Percentiles rank a stretch among this genome's conserved stretches.
These are phyloP conservation scores for Cadophora sp. DNA, from an alignment of 2,329 filamentous ascomycete species.

Conservation along the genomic window DNA sequence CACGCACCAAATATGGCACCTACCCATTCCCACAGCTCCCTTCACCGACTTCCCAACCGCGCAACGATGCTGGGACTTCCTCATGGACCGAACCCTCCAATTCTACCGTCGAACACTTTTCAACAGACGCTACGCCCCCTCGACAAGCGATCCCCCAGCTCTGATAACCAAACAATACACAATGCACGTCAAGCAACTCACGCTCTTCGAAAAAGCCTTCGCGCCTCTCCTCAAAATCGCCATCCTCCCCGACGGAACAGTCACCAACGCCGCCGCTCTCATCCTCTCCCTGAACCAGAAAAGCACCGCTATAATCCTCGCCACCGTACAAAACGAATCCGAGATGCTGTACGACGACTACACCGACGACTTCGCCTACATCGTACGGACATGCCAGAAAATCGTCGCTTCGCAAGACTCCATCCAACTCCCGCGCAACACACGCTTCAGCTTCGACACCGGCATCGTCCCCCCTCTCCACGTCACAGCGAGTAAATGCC, in stretches of 20 bases:
- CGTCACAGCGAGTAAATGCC: slow-evolving; percentile 70
- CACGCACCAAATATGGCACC: slow-evolving; percentile 39
- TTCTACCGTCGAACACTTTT: slow-evolving; percentile 41
- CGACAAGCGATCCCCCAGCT: slow-evolving; percentile 28
- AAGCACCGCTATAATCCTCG: slow-evolving; percentile 34
- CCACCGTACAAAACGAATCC: slow-evolving; percentile 30
- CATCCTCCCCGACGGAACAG: slow-evolving; percentile 31
- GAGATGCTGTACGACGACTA: slow-evolving; percentile 42
- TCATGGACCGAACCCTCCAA: slow-evolving; percentile 41
- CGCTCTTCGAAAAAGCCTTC: slow-evolving; percentile 39
- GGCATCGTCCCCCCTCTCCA: slow-evolving; percentile 71
- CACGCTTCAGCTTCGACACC: slow-evolving; percentile 66
- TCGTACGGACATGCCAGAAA: slow-evolving; percentile 33
- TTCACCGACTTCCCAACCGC: slow-evolving; percentile 39
- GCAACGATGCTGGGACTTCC: slow-evolving; percentile 43
- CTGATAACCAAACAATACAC: slow-evolving; percentile 31
- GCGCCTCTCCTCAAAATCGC: slow-evolving; percentile 38
- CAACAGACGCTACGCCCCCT: slow-evolving; percentile 34
- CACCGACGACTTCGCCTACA: slow-evolving; percentile 37
- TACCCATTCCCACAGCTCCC: slow-evolving; percentile 35
- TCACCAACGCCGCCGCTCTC: slow-evolving; percentile 37
- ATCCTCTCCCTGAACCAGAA: slow-evolving; percentile 38
- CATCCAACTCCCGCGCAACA: slow-evolving; percentile 40
- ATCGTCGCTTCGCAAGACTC: slow-evolving; percentile 28
- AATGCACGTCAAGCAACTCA: slow-evolving; percentile 30